Evolutionary conservation across 2,329 filamentous ascomycete species (phyloP), one percentile per base, ranked within the genome.

Genomic region (Cadophora malorum): DNA sequence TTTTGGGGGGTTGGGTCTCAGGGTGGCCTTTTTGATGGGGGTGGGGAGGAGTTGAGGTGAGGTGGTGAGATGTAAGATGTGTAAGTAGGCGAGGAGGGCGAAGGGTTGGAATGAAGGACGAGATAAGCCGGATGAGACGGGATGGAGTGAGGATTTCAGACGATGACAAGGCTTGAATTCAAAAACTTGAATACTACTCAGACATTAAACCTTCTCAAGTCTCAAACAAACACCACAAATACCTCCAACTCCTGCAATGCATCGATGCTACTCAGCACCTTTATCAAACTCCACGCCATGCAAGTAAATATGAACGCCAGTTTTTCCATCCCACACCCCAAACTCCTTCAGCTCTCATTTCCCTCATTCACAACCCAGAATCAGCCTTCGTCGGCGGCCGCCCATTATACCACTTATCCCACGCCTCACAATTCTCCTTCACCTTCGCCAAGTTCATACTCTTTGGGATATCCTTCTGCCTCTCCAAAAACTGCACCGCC

Each of bases 11-110:
- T 71, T 77, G 50, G 55, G 72, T 5, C 65, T 80, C 69, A 77
- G 80, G 60, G n/a, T 75, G 19, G 76, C 72, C 2, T 81, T 82
- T 67, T 67, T 81, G 70, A 38, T 76, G 55, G 78, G 76, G 1
- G 64, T 79, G 58, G 80, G 79, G 14, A 70, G 71, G 50, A 68
- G 63, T 19, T 72, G 28, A 61, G 47, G 19, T 16, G 12, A 28
- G n/a, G 25, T 8, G 38, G 58, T 2, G 23, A 4, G 23, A 50
- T 6, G n/a, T n/a, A n/a, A n/a, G n/a, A n/a, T n/a, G n/a, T n/a
- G n/a, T n/a, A n/a, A n/a, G n/a, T n/a, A n/a, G n/a, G n/a, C n/a
- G n/a, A n/a, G n/a, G n/a, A n/a, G n/a, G n/a, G n/a, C n/a, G n/a
- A n/a, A n/a, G n/a, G n/a, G n/a, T n/a, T n/a, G n/a, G n/a, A n/a